Base-by-base conservation (phyloP, 441 rosid species). In the Erodium moschatum region DNA sequence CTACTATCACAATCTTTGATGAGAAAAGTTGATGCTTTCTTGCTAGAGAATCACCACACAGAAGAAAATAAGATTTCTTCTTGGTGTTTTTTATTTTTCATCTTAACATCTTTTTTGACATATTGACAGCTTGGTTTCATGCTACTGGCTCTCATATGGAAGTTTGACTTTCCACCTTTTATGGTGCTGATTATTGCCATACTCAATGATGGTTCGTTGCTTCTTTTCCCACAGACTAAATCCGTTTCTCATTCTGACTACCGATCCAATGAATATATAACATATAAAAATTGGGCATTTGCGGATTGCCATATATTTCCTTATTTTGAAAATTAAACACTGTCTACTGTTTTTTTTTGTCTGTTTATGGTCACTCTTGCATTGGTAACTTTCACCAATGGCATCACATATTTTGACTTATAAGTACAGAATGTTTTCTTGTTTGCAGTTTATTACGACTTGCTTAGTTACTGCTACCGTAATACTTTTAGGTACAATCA, bases 101-200 rank as follows among this genome's bases (percentile, higher is more conserved):
- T 67, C 61, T 21, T n/a, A 24, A 64, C 35, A 21, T 64, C 35
- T 61, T 72, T 12, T 62, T 68, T 73, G 20, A 7, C 29, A 27
- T 73, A 68, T 20, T 79, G 40, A 46, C 82, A 88, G 94, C 85
- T 88, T 76, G 94, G 94, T 69, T 94, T 94, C 85, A 89, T 94
- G 98, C 85, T 94, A 58, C 82, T 94, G 76, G 97, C 97, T 7
- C 97, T 94, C 72, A 86, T 94, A 74, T 94, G 98, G 96, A 71
- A 85, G 85, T 94, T 94, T 71, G 98, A 94, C 76, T 94, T 94
- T 74, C 98, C 98, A 38, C 98, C 98, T 42, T 94, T 94, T 77
- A 94, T 94, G 97, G 97, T 94, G 82, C 96, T 94, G 80, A 88
- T 91, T 70, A 94, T 94, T 62, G 98, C 98, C 27, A 88, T 94